Evolutionary conservation across 257 asterid species (phyloP).

Genomic region (Solanum tarijense): DNA sequence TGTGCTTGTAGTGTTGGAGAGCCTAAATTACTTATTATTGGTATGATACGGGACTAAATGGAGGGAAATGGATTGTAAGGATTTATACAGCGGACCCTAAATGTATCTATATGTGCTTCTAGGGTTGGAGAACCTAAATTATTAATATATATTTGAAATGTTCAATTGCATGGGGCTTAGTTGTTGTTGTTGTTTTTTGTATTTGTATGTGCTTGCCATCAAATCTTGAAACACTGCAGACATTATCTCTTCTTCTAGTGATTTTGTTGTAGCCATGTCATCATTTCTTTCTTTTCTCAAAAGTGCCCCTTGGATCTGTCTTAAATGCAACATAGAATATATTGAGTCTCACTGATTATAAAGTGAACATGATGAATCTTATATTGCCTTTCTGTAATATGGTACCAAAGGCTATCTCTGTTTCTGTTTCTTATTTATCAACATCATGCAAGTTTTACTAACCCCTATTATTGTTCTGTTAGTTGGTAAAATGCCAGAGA

Average conservation of each 20-base stretch:
- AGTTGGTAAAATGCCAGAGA: conserved; percentile 71
- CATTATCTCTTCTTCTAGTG: not conserved
- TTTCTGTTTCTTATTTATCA: not conserved
- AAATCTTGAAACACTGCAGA: not conserved
- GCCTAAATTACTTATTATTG: not conserved
- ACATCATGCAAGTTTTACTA: not conserved
- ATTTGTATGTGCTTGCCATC: not conserved
- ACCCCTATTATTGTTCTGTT: conserved; percentile 1
- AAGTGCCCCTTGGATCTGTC: not conserved
- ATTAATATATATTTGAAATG: not conserved
- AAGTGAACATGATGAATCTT: not conserved
- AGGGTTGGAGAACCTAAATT: not conserved
- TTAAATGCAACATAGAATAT: not conserved
- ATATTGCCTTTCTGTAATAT: not conserved
- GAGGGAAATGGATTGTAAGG: not conserved
- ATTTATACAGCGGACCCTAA: not conserved
- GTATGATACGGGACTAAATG: not conserved
- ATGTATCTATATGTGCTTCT: not conserved
- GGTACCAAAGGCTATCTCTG: not conserved
- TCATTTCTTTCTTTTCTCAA: not conserved
- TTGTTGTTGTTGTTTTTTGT: not conserved
- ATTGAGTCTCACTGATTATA: not conserved
- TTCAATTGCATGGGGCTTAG: not conserved
- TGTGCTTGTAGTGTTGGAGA: not conserved
- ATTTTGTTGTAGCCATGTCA: not conserved